Evolutionary conservation across 2,329 filamentous ascomycete species (phyloP).

Genomic region (Neofusicoccum ribis): DNA sequence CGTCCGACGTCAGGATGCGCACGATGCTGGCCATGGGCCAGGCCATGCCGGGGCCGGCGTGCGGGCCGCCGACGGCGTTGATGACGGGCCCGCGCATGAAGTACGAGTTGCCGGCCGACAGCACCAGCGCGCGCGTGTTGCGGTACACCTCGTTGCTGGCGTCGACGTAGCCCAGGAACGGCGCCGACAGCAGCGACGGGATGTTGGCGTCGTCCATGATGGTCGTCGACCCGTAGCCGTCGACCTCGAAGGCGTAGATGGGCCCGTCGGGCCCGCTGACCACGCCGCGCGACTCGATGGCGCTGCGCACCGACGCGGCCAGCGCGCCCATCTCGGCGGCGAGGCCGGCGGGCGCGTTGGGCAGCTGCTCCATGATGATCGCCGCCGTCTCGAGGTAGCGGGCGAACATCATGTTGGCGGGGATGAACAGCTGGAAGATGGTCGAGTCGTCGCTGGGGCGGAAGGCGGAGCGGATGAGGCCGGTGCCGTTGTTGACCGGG

Average conservation of each 20-base stretch:
- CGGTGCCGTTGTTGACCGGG: conserved; percentile 50
- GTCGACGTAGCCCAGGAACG: conserved; percentile 60
- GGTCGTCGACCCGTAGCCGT: conserved; percentile 54
- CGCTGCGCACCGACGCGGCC: conserved; percentile 46
- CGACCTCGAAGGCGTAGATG: conserved; percentile 52
- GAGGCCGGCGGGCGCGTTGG: conserved; percentile 50
- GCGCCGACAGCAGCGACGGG: conserved; percentile 64
- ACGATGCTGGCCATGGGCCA: conserved; percentile 57
- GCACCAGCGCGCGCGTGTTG: conserved; percentile 47
- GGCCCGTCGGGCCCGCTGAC: conserved; percentile 35
- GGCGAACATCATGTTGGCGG: conserved; percentile 70
- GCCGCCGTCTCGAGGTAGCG: conserved; percentile 58
- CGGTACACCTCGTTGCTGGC: conserved; percentile 44
- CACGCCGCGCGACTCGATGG: conserved; percentile 49
- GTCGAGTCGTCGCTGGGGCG: conserved; percentile 53
- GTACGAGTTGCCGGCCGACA: conserved; percentile 50
- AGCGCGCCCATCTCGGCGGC: conserved; percentile 59
- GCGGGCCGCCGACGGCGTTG: conserved; percentile 51
- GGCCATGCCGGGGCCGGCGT: conserved; percentile 47
- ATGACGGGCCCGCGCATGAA: conserved; percentile 52
- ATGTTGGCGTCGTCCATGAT: conserved; percentile 75
- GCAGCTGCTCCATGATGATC: conserved; percentile 54
- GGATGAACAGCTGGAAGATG: conserved; percentile 52
- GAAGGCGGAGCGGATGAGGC: conserved; percentile 52
- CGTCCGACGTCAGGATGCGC: conserved; percentile 50